Percentiles rank a stretch among this genome's conserved stretches.
Evolutionary conservation across 176 grass and related monocot genomes (phyloP).

Genomic region (Leersia perrieri): DNA sequence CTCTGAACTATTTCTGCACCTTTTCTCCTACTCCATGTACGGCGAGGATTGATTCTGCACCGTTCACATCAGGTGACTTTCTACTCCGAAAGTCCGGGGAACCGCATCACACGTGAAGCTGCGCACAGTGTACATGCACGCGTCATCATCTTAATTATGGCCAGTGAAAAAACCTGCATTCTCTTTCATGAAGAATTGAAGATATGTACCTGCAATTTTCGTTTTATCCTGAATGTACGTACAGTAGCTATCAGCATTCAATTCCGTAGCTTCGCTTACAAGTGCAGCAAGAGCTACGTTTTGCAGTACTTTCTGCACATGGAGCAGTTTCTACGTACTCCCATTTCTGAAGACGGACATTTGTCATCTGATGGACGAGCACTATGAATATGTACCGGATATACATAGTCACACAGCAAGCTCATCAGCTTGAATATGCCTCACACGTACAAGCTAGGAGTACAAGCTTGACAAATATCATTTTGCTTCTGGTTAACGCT

Average conservation of each 20-base stretch:
- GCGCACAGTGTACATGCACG: background rate
- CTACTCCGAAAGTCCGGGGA: background rate
- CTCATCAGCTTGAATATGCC: background rate
- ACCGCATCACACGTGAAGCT: background rate
- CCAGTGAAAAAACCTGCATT: background rate
- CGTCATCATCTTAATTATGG: background rate
- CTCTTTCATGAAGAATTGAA: background rate
- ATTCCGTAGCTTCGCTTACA: slow-evolving; percentile 48
- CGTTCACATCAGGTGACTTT: background rate
- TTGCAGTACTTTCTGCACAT: slow-evolving; percentile 16
- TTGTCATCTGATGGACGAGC: slow-evolving; percentile 19
- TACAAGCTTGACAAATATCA: background rate
- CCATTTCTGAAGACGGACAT: slow-evolving; percentile 22
- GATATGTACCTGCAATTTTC: background rate
- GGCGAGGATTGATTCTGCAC: background rate
- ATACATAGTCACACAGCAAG: background rate
- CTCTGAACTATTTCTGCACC: background rate
- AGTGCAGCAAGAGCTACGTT: slow-evolving; percentile 46
- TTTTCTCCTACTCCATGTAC: slow-evolving; percentile 1
- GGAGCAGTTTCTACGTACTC: slow-evolving; percentile 47
- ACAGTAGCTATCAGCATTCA: slow-evolving; percentile 42
- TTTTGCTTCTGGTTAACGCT: slow-evolving; percentile 24
- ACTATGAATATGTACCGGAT: slow-evolving; percentile 31
- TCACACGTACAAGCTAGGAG: background rate
- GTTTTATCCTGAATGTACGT: background rate